Percentiles rank a stretch among this genome's conserved stretches.
phyloP scores from a whole-genome alignment of 108 stramenopile genomes.

The Nitzschia palea region DNA sequence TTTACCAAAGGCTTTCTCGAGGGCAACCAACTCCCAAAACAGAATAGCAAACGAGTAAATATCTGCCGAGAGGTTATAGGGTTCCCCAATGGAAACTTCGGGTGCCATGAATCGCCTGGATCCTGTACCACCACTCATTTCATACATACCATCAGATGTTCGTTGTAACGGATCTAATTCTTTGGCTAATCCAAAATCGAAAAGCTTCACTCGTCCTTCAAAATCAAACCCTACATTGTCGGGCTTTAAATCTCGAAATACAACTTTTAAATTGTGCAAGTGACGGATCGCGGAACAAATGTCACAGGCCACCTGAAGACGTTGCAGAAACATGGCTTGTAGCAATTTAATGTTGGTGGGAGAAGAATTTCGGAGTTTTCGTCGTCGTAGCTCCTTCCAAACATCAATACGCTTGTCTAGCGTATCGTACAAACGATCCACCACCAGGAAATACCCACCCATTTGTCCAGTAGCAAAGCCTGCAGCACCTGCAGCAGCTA shows the following conservation, averaged over 20 bases:
- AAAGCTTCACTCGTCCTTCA: constrained; percentile 50
- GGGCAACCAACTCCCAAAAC: constrained; percentile 66
- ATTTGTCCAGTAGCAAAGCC: constrained; percentile 41
- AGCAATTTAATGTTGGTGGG: constrained; percentile 33
- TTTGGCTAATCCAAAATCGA: constrained; percentile 66
- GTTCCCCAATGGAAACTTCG: constrained; percentile 48
- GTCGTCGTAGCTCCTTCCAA: constrained; percentile 55
- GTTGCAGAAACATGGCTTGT: constrained; percentile 48
- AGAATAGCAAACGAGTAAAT: constrained; percentile 73
- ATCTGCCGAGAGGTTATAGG: constrained; percentile 60
- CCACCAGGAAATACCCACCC: constrained; percentile 69
- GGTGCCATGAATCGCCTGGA: constrained; percentile 60
- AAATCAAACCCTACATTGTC: constrained; percentile 54
- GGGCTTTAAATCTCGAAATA: constrained; percentile 53
- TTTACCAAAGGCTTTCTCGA: constrained; percentile 61
- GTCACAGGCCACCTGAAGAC: constrained; percentile 48
- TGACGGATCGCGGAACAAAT: constrained; percentile 48
- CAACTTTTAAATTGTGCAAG: constrained; percentile 44
- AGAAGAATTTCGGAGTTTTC: constrained; percentile 36
- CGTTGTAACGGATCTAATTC: constrained; percentile 53
- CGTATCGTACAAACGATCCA: constrained; percentile 73
- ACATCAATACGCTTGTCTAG: constrained; percentile 62
- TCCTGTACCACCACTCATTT: constrained; percentile 56
- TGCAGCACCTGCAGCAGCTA: constrained; percentile 61
- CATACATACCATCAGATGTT: constrained; percentile 40